Evolutionary conservation across 371 early-diverging fungal genomes (phyloP), one percentile per base, ranked within the genome.

Genomic region (Smittium mucronatum): DNA sequence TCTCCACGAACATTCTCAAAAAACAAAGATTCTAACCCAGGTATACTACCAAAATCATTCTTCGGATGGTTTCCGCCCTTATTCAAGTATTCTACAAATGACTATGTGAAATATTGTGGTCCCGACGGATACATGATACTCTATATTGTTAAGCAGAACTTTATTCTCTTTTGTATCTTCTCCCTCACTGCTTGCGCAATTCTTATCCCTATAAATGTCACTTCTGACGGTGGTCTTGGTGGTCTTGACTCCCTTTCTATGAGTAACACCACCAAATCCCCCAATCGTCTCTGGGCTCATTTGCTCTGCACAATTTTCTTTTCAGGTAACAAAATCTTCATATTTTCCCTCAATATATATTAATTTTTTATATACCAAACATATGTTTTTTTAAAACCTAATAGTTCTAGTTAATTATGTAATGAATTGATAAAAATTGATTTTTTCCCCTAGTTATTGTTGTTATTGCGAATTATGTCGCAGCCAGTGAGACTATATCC

Each of bases 61-160:
- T 68, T 68, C n/a, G 69, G 60, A 2, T 68, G 69, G 69, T n/a
- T 68, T 15, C 8, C n/a, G n/a, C 69, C 69, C n/a, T 25, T 61
- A 34, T 58, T 68, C 30, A 68, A 60, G 57, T 61, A 28, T 30
- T 34, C 69, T n/a, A 47, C 58, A 25, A 25, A 47, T n/a, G 63
- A 68, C n/a, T 47, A 60, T 8, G 25, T 68, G 11, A 58, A 68
- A 25, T 68, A 58, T 25, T 32, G 57, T 5, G 69, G 69, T 31
- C 58, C 69, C 26, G 69, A 68, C 69, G 69, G 60, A 57, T 61
- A 35, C 34, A 36, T 68, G n/a, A 32, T 68, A n/a, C 58, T 61
- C 15, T 61, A 61, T 31, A 29, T 25, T 5, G 11, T 68, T 11
- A 68, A 61, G 25, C 69, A 68, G 31, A 68, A 68, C n/a, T n/a